phyloP scores from a whole-genome alignment of 192 early-diverging fungal genomes.

The Phycomyces blakesleeanus region DNA sequence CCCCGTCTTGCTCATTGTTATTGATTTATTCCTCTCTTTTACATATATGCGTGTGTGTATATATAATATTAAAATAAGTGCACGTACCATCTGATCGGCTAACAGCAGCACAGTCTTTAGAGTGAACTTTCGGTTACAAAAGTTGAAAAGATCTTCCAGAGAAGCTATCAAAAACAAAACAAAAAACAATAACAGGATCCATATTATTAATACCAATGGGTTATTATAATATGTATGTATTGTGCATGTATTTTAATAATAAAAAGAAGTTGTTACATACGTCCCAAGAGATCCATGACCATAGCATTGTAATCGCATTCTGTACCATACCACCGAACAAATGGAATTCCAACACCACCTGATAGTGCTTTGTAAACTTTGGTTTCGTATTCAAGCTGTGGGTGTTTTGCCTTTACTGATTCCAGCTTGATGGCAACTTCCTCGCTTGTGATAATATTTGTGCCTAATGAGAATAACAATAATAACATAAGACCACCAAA shows the following conservation, averaged over 20 bases:
- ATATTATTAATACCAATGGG: too few relatives aligned
- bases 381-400: constrained; percentile 96
- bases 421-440: constrained; percentile 99
- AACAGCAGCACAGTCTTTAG: constrained; percentile 84
- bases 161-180: constrained; percentile 33
- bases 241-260: too few relatives aligned
- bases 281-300: constrained; percentile 88
- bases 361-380: constrained; percentile 93
- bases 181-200: too few relatives aligned
- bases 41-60: not conserved
- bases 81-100: constrained; percentile 77
- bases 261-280: too few relatives aligned
- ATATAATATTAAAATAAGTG: not conserved
- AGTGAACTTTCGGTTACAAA: constrained; percentile 83
- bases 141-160: constrained; percentile 87
- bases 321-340: constrained; percentile 79
- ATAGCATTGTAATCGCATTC: constrained; percentile 82
- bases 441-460: constrained; percentile 85
- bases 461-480: constrained; percentile 58
- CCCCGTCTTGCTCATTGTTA: not conserved
- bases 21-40: not conserved
- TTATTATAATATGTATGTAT: constrained; percentile 4
- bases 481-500: not conserved
- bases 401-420: constrained; percentile 89
- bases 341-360: constrained; percentile 88